Evolutionary conservation across 169 alveolate species (phyloP), one percentile per base, ranked within the genome.

Genomic region (Plasmodium adleri): DNA sequence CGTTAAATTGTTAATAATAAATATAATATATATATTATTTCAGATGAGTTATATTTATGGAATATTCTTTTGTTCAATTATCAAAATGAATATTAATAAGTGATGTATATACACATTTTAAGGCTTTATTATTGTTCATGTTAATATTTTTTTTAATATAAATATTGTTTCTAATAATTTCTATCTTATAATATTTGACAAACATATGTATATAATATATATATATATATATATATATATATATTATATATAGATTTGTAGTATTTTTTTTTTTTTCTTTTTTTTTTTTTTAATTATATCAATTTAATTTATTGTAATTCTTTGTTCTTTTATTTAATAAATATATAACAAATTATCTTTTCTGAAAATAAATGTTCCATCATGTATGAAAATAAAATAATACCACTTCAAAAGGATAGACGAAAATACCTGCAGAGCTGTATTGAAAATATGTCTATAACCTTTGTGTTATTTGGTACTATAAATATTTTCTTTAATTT

Each of bases 381-480:
- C 8, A 78, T 20, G 78, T 78, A 78, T 64, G 89, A 78, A 52
- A 78, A 64, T 60, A 66, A 64, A 59, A 78, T 24, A 28, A 54
- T 32, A 59, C n/a, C 28, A 20, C 52, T 50, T 47, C 64, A 78
- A 78, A 78, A 47, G 28, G 78, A 78, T 24, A 24, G 67, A 22
- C 20, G 64, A 58, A 59, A 15, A 7, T 64, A 66, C 47, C 45
- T 78, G 26, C 66, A 78, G 67, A 50, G 49, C 49, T 78, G 89
- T 66, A 50, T 78, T 28, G 78, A 78, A 78, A 78, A 78, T 66
- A 54, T 70, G 50, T 78, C 89, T 26, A 78, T 78, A 22, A 78
- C 89, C 32, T 59, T 78, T 43, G 54, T 78, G 43, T 58, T 67
- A 52, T 68, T 78, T 32, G 89, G 89, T 13, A 64, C 89, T 28